Percentiles rank a stretch among this genome's conserved stretches.
These are phyloP conservation scores for Fusarium papillatum DNA, from an alignment of 2,329 filamentous ascomycete genomes.

Conservation along the genomic window DNA sequence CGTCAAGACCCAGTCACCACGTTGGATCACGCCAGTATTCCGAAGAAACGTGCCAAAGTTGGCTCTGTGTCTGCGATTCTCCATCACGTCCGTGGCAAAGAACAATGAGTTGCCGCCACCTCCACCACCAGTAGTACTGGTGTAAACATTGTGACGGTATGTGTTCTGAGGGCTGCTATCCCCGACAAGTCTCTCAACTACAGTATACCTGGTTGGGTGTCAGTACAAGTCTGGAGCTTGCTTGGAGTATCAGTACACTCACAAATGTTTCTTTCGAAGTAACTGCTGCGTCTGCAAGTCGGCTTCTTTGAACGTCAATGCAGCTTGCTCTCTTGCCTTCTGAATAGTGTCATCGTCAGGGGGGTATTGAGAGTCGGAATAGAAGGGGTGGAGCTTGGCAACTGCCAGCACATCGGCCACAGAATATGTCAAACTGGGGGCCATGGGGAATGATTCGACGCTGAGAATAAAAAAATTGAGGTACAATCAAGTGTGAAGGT, in stretches of 20 bases:
- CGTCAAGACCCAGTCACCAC: slow-evolving; percentile 55
- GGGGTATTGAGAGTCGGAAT: slow-evolving; percentile 47
- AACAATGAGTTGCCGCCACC: slow-evolving; percentile 49
- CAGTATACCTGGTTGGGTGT: slow-evolving; percentile 46
- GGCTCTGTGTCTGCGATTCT: slow-evolving; percentile 57
- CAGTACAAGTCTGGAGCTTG: accelerated
- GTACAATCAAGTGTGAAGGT: not conserved
- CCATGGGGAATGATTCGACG: slow-evolving; percentile 12
- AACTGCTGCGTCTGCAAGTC: slow-evolving; percentile 28
- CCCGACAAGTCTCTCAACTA: slow-evolving; percentile 50
- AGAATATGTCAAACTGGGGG: slow-evolving; percentile 30
- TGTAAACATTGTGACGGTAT: slow-evolving; percentile 54
- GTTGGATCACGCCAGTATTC: slow-evolving; percentile 46
- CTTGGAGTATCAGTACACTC: not conserved
- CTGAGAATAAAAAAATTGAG: not conserved
- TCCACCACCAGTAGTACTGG: slow-evolving; percentile 57
- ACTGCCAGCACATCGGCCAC: slow-evolving; percentile 50
- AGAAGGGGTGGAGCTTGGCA: slow-evolving; percentile 53
- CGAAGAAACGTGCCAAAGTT: slow-evolving; percentile 49
- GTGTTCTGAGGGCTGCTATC: slow-evolving; percentile 51
- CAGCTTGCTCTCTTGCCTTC: slow-evolving; percentile 10
- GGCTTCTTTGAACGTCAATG: not conserved
- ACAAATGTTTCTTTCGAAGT: slow-evolving; percentile 41
- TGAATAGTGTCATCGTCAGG: slow-evolving; percentile 33
- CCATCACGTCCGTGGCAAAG: slow-evolving; percentile 54